Percentiles rank a stretch among this genome's conserved stretches.
These are phyloP conservation scores for Suillus subluteus DNA, from an alignment of 768 basidiomycete species.

Conservation along the genomic window DNA sequence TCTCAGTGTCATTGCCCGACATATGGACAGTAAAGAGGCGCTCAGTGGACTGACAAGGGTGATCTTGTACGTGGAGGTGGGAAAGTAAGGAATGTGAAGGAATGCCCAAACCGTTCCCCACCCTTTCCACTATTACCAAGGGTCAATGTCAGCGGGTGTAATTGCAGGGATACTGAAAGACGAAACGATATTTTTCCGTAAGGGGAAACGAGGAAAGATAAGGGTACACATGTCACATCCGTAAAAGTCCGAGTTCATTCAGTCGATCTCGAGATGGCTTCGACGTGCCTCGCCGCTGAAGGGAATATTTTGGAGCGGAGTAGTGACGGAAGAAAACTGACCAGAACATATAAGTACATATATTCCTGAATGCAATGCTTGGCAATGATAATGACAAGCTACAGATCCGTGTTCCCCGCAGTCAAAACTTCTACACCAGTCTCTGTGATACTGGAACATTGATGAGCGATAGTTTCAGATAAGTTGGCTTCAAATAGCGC, in stretches of 20 bases:
- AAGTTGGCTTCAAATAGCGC: slow-evolving; percentile 33
- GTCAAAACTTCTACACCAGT: slow-evolving; percentile 89
- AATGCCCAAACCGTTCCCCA: slow-evolving; percentile 28
- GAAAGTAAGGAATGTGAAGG: slow-evolving; percentile 22
- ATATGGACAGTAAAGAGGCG: slow-evolving; percentile 22
- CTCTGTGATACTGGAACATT: slow-evolving; percentile 75
- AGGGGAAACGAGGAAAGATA: slow-evolving; percentile 32
- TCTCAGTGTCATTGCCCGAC: slow-evolving; percentile 24
- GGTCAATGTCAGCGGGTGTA: slow-evolving; percentile 25
- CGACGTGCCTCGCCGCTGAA: slow-evolving; percentile 31
- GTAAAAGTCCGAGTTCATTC: slow-evolving; percentile 16
- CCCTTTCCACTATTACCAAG: slow-evolving; percentile 32
- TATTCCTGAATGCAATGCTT: not conserved
- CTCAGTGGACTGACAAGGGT: slow-evolving; percentile 15
- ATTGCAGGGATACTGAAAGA: slow-evolving; percentile 12
- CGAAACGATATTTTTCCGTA: slow-evolving; percentile 29
- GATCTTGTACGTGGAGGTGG: slow-evolving; percentile 26
- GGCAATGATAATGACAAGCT: slow-evolving; percentile 8
- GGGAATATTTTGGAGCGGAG: slow-evolving; percentile 24
- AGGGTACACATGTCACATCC: slow-evolving; percentile 35
- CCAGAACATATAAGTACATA: not conserved
- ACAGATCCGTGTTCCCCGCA: slow-evolving; percentile 43
- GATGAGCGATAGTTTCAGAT: not conserved
- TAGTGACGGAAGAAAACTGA: slow-evolving; percentile 12
- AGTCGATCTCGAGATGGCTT: slow-evolving; percentile 21